Evolutionary conservation across 1,284 basidiomycete species (phyloP), one percentile per base, ranked within the genome.

Genomic region (Polyporus tsugae): DNA sequence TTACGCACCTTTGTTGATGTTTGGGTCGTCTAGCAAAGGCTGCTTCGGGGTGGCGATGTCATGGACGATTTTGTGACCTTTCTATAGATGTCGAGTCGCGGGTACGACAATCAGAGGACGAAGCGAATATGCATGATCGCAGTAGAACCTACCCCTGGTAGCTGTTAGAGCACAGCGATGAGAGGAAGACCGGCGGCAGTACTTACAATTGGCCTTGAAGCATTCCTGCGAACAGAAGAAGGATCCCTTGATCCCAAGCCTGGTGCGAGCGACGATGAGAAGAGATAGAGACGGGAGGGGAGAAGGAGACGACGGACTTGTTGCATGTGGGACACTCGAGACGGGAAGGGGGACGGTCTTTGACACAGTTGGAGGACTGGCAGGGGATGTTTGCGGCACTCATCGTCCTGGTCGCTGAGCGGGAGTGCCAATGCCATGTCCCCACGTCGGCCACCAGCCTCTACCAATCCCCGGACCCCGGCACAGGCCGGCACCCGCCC

Each of bases 171-270:
- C 7, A 36, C 25, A 29, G 19, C 10, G 11, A 64, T 62, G 19
- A 39, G 35, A 41, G 61, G 33, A 63, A 25, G 41, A 25, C 6
- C 4, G 59, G 41, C 58, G 38, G 22, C 9, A 25, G 9, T 29
- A 84, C 92, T 83, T 78, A 94, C 94, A 95, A 78, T 86, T 89
- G 60, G 88, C 84, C 78, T 95, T 95, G 86, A 95, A 95, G 81
- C 94, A 95, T 67, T 92, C 91, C 77, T 95, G 94, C 17, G 88
- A 88, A 71, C 94, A 95, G 80, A 94, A 95, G 78, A 92, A 93
- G 38, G 93, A 95, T 17, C 93, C 93, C 67, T 86, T 85, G 74
- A 95, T 92, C 62, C 92, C 92, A 49, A 95, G 84, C 79, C 93
- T 95, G 71, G 46, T 65, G 63, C 62, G 41, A 41, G 25, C 64